Percentiles rank a stretch among this genome's conserved stretches.
Conservation (phyloP, 2,329 filamentous ascomycete species). For the Penicillium sp. region DNA sequence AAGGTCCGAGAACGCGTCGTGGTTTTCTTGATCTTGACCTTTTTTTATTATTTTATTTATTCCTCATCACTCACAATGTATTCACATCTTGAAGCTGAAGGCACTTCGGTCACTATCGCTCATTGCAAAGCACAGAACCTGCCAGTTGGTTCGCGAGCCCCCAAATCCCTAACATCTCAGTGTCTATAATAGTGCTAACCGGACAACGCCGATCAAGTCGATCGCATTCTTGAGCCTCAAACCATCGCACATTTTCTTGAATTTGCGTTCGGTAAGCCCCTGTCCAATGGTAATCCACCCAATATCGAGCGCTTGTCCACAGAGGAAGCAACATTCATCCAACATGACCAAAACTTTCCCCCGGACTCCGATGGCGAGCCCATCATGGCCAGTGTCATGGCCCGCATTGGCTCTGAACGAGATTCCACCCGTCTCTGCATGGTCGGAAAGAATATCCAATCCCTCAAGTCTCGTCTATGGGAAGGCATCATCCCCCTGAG, state of each 20-base stretch:
- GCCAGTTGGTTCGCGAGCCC: slow-evolving; percentile 10
- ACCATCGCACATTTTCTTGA: slow-evolving; percentile 22
- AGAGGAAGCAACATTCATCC: slow-evolving; percentile 12
- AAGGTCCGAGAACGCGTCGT: background rate
- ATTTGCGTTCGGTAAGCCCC: slow-evolving; percentile 8
- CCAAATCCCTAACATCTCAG: background rate
- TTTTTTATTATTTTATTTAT: background rate
- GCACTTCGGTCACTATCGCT: slow-evolving; percentile 1
- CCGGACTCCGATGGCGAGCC: slow-evolving; percentile 6
- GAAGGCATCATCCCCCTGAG: slow-evolving; percentile 27
- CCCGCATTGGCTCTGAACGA: slow-evolving; percentile 12
- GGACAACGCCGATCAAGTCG: slow-evolving; percentile 18
- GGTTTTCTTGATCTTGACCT: background rate
- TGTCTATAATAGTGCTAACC: background rate
- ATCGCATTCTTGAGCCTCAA: slow-evolving; percentile 31
- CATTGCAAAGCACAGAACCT: slow-evolving; percentile 15
- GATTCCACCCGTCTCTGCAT: slow-evolving; percentile 16
- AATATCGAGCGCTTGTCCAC: background rate
- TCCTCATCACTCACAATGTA: background rate
- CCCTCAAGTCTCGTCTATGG: slow-evolving; percentile 27
- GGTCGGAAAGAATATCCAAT: slow-evolving; percentile 28
- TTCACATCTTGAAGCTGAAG: background rate
- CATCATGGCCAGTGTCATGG: slow-evolving; percentile 11
- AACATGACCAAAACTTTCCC: background rate
- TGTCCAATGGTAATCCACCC: slow-evolving; percentile 23